Evolutionary conservation across 768 basidiomycete species (phyloP), one percentile per base, ranked within the genome.

Genomic region (Mycena polygramma): DNA sequence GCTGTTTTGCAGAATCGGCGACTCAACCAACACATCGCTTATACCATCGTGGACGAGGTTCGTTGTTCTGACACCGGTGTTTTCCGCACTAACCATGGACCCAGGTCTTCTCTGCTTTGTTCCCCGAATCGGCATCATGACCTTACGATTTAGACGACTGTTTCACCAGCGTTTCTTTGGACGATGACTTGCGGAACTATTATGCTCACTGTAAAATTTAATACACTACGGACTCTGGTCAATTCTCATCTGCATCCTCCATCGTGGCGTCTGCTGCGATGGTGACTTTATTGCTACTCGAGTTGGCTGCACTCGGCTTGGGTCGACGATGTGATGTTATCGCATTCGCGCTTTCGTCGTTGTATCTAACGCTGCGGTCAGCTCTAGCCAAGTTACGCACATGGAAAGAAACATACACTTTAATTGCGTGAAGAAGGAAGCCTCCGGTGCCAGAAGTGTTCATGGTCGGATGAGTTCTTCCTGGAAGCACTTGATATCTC

Each of bases 391-490:
- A 19, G 35, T 48, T 9, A 15, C 4, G 24, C 14, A 48, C 39
- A 30, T 30, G 30, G 30, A 36, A 10, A 20, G n/a, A 37, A 53
- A 52, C 67, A 52, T 83, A 96, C 93, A 98, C 90, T 88, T 94
- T 95, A n/a, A 90, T 92, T 20, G 91, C 88, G 76, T 94, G 91
- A 37, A 98, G 85, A 52, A 99, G 81, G 81, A 90, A 98, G 0
- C 98, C 97, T 17, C 96, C 97, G 1, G 92, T 91, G 14, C 94
- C 95, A 24, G 94, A 92, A 68, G 91, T 94, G 65, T 86, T 91
- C 98, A 99, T 99, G 72, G 89, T 90, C 5, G 98, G 98, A 82
- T 99, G 98, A 48, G 95, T 97, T 43, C 98, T 88, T 26, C 98
- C 97, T 26, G 98, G 98, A n/a, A 99, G 85, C 19, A 96, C 92